Base-by-base conservation (phyloP, 176 grass and related monocot species). In the Rhynchospora tenuis region DNA sequence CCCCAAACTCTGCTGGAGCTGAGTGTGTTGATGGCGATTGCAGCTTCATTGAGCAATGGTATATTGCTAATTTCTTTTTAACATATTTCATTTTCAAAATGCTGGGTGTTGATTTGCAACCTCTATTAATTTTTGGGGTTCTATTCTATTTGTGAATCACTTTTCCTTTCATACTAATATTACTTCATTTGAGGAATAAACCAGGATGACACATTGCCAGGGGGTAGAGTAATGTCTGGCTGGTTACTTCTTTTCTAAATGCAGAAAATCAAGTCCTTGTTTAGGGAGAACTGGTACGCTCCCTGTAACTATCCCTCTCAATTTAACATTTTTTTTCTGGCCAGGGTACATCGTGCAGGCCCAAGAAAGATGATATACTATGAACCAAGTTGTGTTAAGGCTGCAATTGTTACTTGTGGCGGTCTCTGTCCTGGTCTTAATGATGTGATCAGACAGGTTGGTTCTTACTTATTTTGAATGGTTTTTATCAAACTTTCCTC, bases 361-460 rank as follows among this genome's bases (percentile, higher is more conserved):
- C 96, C 93, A 72, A 79, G 96, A 38, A 93, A 95, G 87, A 88
- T 90, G 87, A 95, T 99, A 86, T 99, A 90, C 86, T 99, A 89
- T 83, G 93, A 99, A 86, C 96, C 96, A 16, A 89, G 57, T 42
- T 80, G 67, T 84, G 93, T 99, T 64, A 99, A 95, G 86, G 96
- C 96, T 84, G 96, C 89, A 50, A 99, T 99, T 79, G 80, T 99
- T 64, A 90, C 96, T 3, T 99, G 96, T 83, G 96, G 96, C 70
- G 91, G 96, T 46, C 91, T 99, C 55, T 99, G 96, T 86, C 96
- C 93, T 76, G 96, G 96, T 83, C 91, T 99, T 75, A 99, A 99
- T 90, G 96, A 95, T 79, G 96, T 95, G 47, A 99, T 99, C 79
- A 80, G 96, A 79, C 90, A 99, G 90, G 96, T 95, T 63, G 61